Evolutionary conservation across 225 moss, liverwort and hornwort species (phyloP), one percentile per base, ranked within the genome.

Genomic region (Pseudisothecium myosuroides): DNA sequence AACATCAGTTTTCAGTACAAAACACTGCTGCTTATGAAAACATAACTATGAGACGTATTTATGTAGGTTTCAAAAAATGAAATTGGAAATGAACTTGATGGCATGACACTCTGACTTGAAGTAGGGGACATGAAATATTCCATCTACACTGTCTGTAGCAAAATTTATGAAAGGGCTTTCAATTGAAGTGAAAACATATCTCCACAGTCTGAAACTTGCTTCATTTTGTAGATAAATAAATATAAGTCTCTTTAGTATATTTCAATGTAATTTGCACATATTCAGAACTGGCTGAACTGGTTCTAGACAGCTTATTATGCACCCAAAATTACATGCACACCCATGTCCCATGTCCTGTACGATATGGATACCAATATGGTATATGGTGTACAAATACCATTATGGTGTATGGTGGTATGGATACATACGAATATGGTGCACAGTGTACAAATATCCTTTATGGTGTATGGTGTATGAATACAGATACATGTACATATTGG

Each of bases 401-500:
- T 41, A 71, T 2, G 27, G 11, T 26, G 20, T 58, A 58, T 21
- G 69, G 6, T 7, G 7, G 54, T 39, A 68, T 11, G 17, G 29
- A 17, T 41, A 41, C 1, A 17, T 41, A 41, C 1, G 41, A 24
- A 7, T 29, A 10, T 1, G 28, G 4, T 11, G 4, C 32, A 32
- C 4, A 2, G 1, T 19, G 7, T 47, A 28, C 1, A 15, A 41
- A 26, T 15, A 41, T 3, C 2, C 12, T 7, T 54, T 26, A 10
- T 5, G 3, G 2, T 28, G 12, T 32, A 19, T 32, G 15, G 1
- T 17, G 2, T 27, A 72, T 10, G 41, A 20, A 50, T 50, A 34
- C 7, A 13, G 1, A 7, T n/a, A 56, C 2, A 26, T 2, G 11
- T 26, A 27, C 0, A 1, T 56, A 56, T 2, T 26, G 7, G 7